A percentile compares a stretch with the other conserved stretches of the same genome.
These are phyloP conservation scores for Salix dunnii DNA, from an alignment of 345 rosid genomes.

Conservation along the genomic window DNA sequence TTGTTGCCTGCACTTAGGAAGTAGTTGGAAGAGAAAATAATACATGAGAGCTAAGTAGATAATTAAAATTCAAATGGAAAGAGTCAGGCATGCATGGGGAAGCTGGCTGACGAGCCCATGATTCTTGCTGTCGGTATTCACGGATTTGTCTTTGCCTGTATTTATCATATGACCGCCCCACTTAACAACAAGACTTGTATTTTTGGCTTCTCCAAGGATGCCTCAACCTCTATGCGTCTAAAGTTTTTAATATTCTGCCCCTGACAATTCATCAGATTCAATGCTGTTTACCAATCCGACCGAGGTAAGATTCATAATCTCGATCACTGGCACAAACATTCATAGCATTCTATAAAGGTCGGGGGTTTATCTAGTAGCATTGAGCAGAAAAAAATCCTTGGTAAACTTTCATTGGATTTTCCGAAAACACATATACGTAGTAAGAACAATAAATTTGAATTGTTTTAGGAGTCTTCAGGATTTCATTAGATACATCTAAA, in stretches of 20 bases:
- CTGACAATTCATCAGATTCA: neutral
- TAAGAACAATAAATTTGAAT: no score
- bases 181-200: conserved; percentile 27
- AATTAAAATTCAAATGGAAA: neutral
- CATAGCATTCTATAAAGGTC: neutral
- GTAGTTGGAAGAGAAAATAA: neutral
- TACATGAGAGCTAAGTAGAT: conserved; percentile 6
- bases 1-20: neutral
- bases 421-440: no score
- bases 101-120: conserved; percentile 24
- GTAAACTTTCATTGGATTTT: neutral
- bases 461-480: no score
- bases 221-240: neutral
- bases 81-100: conserved; percentile 11
- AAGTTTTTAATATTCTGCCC: neutral
- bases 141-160: conserved; percentile 33
- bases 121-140: conserved; percentile 45
- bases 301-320: neutral
- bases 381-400: neutral
- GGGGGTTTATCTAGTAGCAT: neutral
- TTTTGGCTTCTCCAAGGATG: neutral
- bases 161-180: conserved; percentile 24
- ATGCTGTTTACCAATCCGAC: neutral
- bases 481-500: no score
- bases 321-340: neutral